A percentile compares a stretch with the other conserved stretches of the same genome.
Evolutionary conservation across 768 basidiomycete genomes (phyloP).

Genomic region (Punctularia strigosozonata): DNA sequence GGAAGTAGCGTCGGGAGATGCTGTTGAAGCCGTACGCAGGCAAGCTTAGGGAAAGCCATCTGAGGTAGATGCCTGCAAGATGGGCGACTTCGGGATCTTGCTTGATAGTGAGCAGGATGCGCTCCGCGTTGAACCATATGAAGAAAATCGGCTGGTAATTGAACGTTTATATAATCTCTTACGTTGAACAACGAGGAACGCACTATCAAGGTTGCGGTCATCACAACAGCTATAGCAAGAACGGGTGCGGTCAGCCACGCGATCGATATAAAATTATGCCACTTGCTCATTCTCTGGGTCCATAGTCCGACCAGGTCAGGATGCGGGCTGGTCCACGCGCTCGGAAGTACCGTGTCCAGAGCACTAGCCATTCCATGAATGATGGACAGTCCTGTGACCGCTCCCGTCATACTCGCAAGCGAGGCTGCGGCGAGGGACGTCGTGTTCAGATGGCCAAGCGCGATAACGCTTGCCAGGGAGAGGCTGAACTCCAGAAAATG

Average conservation of each 20-base stretch:
- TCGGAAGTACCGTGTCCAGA: constrained; percentile 90
- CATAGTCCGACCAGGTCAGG: constrained; percentile 83
- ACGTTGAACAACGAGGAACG: constrained; percentile 16
- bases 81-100: constrained; percentile 81
- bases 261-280: not conserved
- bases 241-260: too few relatives aligned
- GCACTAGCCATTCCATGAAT: constrained; percentile 78
- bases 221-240: constrained; percentile 45
- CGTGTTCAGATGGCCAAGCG: constrained; percentile 86
- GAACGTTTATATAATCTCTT: not conserved
- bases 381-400: constrained; percentile 64
- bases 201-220: constrained; percentile 47
- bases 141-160: constrained; percentile 36
- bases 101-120: constrained; percentile 58
- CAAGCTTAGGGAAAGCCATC: constrained; percentile 65
- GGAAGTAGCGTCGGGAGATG: constrained; percentile 59
- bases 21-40: constrained; percentile 59
- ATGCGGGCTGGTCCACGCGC: constrained; percentile 85
- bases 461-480: constrained; percentile 71
- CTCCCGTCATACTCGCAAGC: constrained; percentile 34
- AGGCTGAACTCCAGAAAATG: constrained; percentile 81
- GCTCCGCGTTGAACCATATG: constrained; percentile 79
- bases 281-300: constrained; percentile 78
- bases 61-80: constrained; percentile 67
- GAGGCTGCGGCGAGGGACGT: constrained; percentile 70